Base-by-base conservation (phyloP, 495 filamentous ascomycete species). In the Lasiosphaeria ovina region DNA sequence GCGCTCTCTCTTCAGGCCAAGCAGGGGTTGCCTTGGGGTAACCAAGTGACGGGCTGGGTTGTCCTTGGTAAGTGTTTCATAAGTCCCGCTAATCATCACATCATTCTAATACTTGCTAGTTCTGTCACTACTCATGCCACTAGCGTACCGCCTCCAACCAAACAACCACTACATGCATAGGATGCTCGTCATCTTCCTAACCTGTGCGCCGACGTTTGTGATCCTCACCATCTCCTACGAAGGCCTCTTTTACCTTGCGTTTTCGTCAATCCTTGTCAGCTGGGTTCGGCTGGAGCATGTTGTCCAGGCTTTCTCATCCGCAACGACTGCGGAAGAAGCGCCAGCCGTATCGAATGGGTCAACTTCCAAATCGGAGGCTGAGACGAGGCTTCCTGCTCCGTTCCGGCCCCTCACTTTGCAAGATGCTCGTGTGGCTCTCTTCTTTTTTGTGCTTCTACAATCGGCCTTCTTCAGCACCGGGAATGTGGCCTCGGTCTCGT, bases 171-270 rank as follows among this genome's bases (percentile, higher is more conserved):
- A 97, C 69, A 81, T 98, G 61, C 93, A 98, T 71, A 85, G 93
- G 36, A 79, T 98, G 14, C 79, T 93, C 68, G 83, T 96, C 63
- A 83, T 98, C 44, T 99, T 98, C 79, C 81, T 99, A 47, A 90
- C 93, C 11, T 98, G 96, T 69, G 87, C 92, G 0, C 95, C 95
- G 1, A 87, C 87, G 10, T 99, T 99, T 71, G 89, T 99, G 69
- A 89, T 98, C 65, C 88, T 99, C 60, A 96, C 92, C 32, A 98
- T 97, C 72, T 96, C 92, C 16, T 99, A 96, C 79, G 95, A 99
- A 72, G 94, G 95, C 0, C 79, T 99, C 3, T 99, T 99, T 76
- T 98, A 97, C 78, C 82, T 97, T 62, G 86, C 87, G 17, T 98
- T 97, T 74, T 92, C 86, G 68, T 78, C 88, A 49, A 87, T 88